Base-by-base conservation (phyloP, 2,329 filamentous ascomycete species). In the Penicillium sp. region DNA sequence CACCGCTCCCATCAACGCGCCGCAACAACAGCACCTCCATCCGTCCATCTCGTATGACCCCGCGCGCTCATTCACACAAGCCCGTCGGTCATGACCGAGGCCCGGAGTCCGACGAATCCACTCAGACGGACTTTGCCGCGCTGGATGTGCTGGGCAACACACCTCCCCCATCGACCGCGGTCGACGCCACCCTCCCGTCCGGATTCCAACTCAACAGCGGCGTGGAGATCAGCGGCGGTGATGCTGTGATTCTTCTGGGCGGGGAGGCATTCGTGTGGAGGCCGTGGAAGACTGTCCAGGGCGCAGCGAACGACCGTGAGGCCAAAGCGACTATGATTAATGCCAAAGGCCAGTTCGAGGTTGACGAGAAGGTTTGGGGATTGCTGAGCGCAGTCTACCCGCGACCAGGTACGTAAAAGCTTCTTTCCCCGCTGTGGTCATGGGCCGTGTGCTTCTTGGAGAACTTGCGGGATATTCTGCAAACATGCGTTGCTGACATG, bases 201-300 rank as follows among this genome's bases (percentile, higher is more conserved):
- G 93, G 93, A 1, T 98, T 98, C 69, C 82, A 87, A 56, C 77
- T 98, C 40, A 87, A 93, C 71, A 95, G 84, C 61, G 90, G 91
- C 9, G 74, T 87, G 31, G 83, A 81, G 46, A 82, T 95, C 27
- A 73, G 75, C 1, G 82, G 81, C 40, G 85, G 86, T 0, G 78
- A 82, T 44, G 92, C 89, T 0, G 80, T 90, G 24, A 67, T 98
- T 54, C 78, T 98, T 4, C 80, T 96, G 1, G 86, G 83, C 35
- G 92, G 92, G 5, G 90, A 97, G 70, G 90, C 86, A 0, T 97
- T 96, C 68, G 73, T 78, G 44, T 98, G 93, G 93, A 76, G 81
- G 65, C 93, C 93, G 4, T 96, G 92, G 89, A 71, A 80, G 52
- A 70, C 56, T 53, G 31, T 52, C 56, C 50, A 69, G 58, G 62